These are phyloP conservation scores for Holtermanniella nyarrowii DNA, from an alignment of 768 basidiomycete species.

Conservation along the genomic window DNA sequence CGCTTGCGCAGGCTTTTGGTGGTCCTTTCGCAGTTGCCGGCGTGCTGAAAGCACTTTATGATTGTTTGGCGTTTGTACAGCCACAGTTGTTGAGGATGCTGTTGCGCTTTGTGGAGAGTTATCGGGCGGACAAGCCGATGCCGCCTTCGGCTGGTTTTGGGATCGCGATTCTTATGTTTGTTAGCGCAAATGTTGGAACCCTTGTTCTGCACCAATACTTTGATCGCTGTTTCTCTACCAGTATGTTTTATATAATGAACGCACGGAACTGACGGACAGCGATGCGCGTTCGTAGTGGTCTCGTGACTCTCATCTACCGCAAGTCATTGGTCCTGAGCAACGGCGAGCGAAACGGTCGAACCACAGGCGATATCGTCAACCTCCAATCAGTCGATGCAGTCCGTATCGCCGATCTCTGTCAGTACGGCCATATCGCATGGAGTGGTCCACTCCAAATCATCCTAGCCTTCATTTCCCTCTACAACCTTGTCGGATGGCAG, in stretches of 20 bases:
- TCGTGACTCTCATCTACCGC: conserved; percentile 73
- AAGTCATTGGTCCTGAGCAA: conserved; percentile 79
- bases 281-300: conserved; percentile 86
- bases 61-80: conserved; percentile 70
- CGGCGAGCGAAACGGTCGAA: conserved; percentile 62
- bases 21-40: conserved; percentile 51
- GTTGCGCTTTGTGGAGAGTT: conserved; percentile 68
- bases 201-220: conserved; percentile 82
- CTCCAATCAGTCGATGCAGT: conserved; percentile 63
- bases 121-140: conserved; percentile 44
- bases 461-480: conserved; percentile 80
- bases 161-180: conserved; percentile 70
- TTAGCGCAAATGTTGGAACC: conserved; percentile 66
- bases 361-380: conserved; percentile 88
- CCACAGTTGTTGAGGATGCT: conserved; percentile 75
- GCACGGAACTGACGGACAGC: conserved; percentile 5
- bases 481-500: conserved; percentile 81
- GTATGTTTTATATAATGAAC: conserved; percentile 21
- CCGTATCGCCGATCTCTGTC: conserved; percentile 35
- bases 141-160: conserved; percentile 58
- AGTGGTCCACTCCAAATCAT: conserved; percentile 70
- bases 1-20: conserved; percentile 69
- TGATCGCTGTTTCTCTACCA: conserved; percentile 51
- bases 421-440: conserved; percentile 51
- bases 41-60: conserved; percentile 64